phyloP scores from a whole-genome alignment of 2,329 filamentous ascomycete species.

The Aspergillus japonicus region DNA sequence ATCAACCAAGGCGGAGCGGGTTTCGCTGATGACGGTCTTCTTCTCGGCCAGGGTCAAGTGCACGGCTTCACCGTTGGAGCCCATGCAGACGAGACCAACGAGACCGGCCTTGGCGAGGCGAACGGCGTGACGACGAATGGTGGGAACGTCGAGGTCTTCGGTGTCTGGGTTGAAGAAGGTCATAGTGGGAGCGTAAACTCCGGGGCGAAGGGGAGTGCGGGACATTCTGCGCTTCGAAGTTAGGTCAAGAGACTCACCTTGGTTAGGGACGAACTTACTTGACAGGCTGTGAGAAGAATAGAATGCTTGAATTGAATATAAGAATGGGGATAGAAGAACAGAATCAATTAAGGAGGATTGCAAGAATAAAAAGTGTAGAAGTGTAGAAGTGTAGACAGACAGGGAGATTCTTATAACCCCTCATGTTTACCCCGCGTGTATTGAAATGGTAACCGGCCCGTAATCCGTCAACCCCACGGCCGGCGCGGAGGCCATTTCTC shows the following conservation, averaged over 20 bases:
- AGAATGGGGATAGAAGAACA: neutral
- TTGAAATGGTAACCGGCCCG: neutral
- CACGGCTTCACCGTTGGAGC: conserved; percentile 86
- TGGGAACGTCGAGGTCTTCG: conserved; percentile 78
- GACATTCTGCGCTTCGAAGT: conserved; percentile 25
- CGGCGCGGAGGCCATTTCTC: conserved; percentile 1
- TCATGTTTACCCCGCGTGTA: conserved; percentile 8
- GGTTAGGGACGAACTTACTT: neutral
- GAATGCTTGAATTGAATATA: neutral
- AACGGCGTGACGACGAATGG: conserved; percentile 76
- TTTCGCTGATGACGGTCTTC: conserved; percentile 69
- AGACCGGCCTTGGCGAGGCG: conserved; percentile 75
- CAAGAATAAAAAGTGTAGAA: neutral
- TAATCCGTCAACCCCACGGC: conserved; percentile 2
- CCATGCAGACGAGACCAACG: conserved; percentile 80
- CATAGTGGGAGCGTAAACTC: conserved; percentile 86
- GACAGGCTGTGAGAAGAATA: neutral
- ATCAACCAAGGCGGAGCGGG: conserved; percentile 76
- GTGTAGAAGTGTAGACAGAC: neutral
- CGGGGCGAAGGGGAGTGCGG: conserved; percentile 66
- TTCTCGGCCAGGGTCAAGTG: conserved; percentile 80
- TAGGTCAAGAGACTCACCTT: neutral
- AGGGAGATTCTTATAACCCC: conserved; percentile 4
- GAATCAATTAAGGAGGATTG: neutral
- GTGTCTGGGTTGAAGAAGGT: conserved; percentile 84